Percentiles rank a stretch among this genome's conserved stretches.
Evolutionary conservation across 2,329 filamentous ascomycete genomes (phyloP).

Genomic region (Cordyceps cateniannulata): DNA sequence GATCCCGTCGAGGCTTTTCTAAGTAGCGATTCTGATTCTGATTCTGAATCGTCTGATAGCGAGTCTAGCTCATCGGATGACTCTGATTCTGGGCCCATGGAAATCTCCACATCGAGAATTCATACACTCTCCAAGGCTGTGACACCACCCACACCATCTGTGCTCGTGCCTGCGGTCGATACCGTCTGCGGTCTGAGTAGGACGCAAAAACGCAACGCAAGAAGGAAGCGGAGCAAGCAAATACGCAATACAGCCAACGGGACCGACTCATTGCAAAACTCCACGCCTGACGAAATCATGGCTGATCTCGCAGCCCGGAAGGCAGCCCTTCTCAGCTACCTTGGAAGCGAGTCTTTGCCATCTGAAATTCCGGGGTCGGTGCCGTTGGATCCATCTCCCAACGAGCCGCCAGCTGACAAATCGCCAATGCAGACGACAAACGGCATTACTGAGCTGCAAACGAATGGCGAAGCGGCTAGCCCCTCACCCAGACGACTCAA

Average conservation of each 20-base stretch:
- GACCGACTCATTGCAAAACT: constrained; percentile 16
- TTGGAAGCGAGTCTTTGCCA: constrained; percentile 11
- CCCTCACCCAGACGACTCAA: constrained; percentile 1
- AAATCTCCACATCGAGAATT: constrained; percentile 2
- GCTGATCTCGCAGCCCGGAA: constrained; percentile 6
- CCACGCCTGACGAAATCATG: constrained; percentile 9
- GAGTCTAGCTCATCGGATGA: constrained; percentile 7
- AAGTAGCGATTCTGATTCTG: constrained; percentile 21
- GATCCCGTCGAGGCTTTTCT: neutral
- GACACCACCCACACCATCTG: neutral
- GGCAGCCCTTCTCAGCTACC: constrained; percentile 5
- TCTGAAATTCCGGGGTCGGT: neutral
- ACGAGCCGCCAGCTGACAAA: constrained; percentile 7
- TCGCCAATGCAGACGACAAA: neutral
- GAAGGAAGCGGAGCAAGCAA: constrained; percentile 35
- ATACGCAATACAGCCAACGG: constrained; percentile 9
- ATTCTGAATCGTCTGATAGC: constrained; percentile 30
- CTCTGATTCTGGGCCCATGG: neutral
- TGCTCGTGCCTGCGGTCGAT: constrained; percentile 17
- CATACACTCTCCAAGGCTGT: constrained; percentile 1
- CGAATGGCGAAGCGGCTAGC: neutral
- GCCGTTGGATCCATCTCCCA: constrained; percentile 4
- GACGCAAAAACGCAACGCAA: constrained; percentile 47
- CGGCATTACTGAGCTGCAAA: constrained; percentile 1
- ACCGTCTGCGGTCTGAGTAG: constrained; percentile 32